Base-by-base conservation (phyloP, 2,329 filamentous ascomycete species). In the Cladophialophora carrionii region DNA sequence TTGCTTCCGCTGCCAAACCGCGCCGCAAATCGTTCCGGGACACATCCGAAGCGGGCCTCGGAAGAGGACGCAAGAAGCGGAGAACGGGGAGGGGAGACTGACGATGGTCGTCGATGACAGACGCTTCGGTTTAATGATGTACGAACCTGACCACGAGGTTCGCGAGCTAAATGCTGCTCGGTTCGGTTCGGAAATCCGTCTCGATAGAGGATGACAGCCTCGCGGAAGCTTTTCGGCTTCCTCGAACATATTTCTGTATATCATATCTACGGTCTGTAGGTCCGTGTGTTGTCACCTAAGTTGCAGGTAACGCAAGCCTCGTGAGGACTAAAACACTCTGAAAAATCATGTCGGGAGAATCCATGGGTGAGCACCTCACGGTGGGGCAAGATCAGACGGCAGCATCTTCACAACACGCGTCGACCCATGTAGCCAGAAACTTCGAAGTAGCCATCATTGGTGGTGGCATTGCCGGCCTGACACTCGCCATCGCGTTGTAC, bases 381-480 rank as follows among this genome's bases (percentile, higher is more conserved):
- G 24, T 1, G 1, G 26, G 43, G 12, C 51, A 29, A 26, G 26
- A 53, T 26, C 32, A 56, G 26, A 26, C 55, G 8, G 6, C 43
- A 62, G 22, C 26, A 29, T 3, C 32, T 24, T 10, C 51, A 22
- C 22, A 49, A 24, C 12, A 5, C 5, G 46, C 43, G 43, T 5
- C 48, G 1, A 58, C 10, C 10, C 24, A 17, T 12, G 62, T 59
- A 59, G 3, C 48, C 20, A 32, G 26, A 22, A 12, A 65, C 4
- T 74, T 75, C 62, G 68, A 72, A 43, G 66, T 75, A 10, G 74
- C 74, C 52, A 73, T 76, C n/a, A 64, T 72, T 4, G 73, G 74
- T 34, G 74, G 74, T 41, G 74, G 73, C n/a, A 75, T 75, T 22
- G 73, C 68, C 14, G 74, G 73, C 24, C 61, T 73, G 4, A 68